phyloP scores from a whole-genome alignment of 768 basidiomycete species.

The Harrya chromipes region DNA sequence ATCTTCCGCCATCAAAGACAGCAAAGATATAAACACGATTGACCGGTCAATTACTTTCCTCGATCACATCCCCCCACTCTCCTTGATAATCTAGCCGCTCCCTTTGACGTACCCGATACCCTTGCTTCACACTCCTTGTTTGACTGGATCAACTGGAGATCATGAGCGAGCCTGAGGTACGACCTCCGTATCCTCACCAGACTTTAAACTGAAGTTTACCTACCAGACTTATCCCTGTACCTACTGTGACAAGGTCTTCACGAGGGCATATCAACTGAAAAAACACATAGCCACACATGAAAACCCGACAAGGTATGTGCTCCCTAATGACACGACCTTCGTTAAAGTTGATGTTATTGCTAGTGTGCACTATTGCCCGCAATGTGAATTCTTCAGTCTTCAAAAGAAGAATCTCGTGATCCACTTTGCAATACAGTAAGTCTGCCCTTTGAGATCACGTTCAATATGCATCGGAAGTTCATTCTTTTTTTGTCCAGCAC shows the following conservation, averaged over 20 bases:
- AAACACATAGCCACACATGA: conserved; percentile 12
- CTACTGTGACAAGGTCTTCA: conserved; percentile 4
- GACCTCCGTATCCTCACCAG: neutral
- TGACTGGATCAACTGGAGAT: neutral
- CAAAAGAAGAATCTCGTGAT: conserved; percentile 21
- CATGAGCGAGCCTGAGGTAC: conserved; percentile 9
- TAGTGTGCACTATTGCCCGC: conserved; percentile 15
- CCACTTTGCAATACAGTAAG: conserved; percentile 21
- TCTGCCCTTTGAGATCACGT: neutral
- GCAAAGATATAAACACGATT: conserved; percentile 12
- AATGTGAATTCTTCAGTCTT: conserved; percentile 14
- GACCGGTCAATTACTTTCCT: too few species aligned
- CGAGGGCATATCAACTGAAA: conserved; percentile 4
- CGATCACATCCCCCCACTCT: neutral
- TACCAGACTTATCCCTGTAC: conserved; percentile 4
- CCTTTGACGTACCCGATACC: neutral
- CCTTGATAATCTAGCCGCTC: conserved; percentile 14
- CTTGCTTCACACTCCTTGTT: too few species aligned
- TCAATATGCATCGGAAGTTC: neutral
- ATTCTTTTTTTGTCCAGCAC: conserved; percentile 12
- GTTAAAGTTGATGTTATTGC: neutral
- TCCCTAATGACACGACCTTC: neutral
- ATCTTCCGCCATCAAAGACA: neutral
- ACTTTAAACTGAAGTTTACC: neutral
- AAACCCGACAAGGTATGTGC: conserved; percentile 4